These are phyloP conservation scores for Nicotiana undulata DNA, from an alignment of 257 asterid species.

Conservation along the genomic window DNA sequence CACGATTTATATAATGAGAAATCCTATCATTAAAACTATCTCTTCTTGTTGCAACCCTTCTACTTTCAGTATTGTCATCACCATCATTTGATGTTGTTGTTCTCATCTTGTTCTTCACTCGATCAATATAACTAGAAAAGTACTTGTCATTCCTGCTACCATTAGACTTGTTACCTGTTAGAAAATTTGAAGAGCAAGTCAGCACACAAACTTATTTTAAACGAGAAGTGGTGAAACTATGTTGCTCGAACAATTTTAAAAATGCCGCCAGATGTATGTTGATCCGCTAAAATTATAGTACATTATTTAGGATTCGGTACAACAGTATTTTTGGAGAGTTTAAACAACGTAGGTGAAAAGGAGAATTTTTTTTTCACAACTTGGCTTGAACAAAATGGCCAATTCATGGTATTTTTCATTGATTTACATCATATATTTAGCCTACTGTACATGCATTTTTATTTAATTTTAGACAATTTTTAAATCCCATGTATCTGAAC, in stretches of 20 bases:
- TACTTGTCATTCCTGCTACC: background rate
- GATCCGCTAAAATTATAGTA: too few relatives aligned
- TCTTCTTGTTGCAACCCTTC: constrained; percentile 18
- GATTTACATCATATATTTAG: too few relatives aligned
- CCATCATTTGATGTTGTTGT: constrained; percentile 16
- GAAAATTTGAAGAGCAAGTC: background rate
- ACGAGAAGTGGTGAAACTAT: too few relatives aligned
- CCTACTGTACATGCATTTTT: background rate
- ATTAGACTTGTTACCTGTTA: background rate
- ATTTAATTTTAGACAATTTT: background rate
- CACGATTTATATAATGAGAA: constrained; percentile 26
- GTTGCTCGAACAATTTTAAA: too few relatives aligned
- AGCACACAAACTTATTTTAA: background rate
- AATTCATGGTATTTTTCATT: too few relatives aligned
- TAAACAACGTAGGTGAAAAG: too few relatives aligned
- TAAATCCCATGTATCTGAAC: background rate
- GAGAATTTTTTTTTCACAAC: too few relatives aligned
- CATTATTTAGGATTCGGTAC: too few relatives aligned
- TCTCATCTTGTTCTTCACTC: constrained; percentile 31
- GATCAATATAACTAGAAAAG: constrained; percentile 25
- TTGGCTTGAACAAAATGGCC: too few relatives aligned
- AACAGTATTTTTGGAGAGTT: too few relatives aligned
- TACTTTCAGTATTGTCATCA: background rate
- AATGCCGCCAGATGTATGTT: too few relatives aligned
- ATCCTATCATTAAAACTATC: constrained; percentile 48